Conservation (phyloP, 768 basidiomycete species). For the Glaciozyma martinii region DNA sequence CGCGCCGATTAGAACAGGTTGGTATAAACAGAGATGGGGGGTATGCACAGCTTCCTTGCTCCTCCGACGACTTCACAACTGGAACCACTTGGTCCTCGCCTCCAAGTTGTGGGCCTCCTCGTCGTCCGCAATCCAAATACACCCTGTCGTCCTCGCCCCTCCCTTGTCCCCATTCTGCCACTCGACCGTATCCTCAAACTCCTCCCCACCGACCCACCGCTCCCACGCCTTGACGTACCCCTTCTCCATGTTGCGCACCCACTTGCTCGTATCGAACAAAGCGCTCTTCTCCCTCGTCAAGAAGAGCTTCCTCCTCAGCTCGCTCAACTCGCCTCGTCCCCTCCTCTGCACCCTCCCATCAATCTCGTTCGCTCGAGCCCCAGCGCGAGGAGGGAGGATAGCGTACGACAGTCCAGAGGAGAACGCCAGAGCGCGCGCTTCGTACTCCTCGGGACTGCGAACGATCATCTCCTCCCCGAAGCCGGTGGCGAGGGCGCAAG, state of each 20-base stretch:
- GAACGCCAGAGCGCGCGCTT: constrained; percentile 45
- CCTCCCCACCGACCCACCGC: constrained; percentile 43
- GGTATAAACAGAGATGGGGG: no score
- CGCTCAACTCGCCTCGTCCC: constrained; percentile 41
- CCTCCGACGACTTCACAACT: no score
- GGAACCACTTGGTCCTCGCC: no score
- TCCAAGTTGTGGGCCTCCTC: no score
- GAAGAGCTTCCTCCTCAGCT: constrained; percentile 45
- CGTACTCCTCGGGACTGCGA: constrained; percentile 44
- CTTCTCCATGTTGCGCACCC: constrained; percentile 48
- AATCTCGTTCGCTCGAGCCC: constrained; percentile 10
- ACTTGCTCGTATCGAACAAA: constrained; percentile 48
- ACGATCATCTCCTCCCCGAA: constrained; percentile 49
- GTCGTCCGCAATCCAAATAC: not conserved
- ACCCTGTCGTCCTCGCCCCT: not conserved
- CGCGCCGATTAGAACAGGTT: no score
- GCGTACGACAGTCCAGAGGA: constrained; percentile 38
- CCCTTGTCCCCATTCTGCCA: not conserved
- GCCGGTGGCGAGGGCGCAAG: constrained; percentile 47
- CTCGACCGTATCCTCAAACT: constrained; percentile 27
- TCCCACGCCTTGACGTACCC: constrained; percentile 45
- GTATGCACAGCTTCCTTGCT: no score
- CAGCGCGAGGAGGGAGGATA: not conserved
- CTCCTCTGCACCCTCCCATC: constrained; percentile 26
- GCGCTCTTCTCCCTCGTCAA: constrained; percentile 44